These are phyloP conservation scores for Pyrenophora tritici-repentis DNA, from an alignment of 2,329 filamentous ascomycete genomes.

Conservation along the genomic window DNA sequence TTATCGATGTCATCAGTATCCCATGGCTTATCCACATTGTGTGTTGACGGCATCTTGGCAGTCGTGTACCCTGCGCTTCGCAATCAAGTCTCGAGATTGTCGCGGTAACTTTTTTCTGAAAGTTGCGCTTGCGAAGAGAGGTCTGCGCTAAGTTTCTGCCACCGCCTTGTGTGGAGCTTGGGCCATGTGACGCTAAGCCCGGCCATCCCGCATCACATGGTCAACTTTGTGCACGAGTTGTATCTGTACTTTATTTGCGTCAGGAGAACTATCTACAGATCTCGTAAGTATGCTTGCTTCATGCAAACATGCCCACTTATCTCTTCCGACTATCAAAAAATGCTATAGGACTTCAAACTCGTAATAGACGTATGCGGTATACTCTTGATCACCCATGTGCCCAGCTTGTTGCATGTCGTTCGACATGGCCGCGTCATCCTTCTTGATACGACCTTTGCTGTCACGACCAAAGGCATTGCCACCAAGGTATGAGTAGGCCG, in stretches of 20 bases:
- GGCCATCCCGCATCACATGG: background rate
- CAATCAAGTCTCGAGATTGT: background rate
- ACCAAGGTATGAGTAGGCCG: slow-evolving; percentile 85
- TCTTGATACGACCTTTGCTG: slow-evolving; percentile 88
- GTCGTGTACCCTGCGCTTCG: background rate
- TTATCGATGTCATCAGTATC: slow-evolving; percentile 94
- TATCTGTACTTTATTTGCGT: background rate
- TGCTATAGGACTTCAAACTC: slow-evolving; percentile 74
- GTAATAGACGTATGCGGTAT: slow-evolving; percentile 97
- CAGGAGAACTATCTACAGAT: background rate
- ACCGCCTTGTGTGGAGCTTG: slow-evolving; percentile 5
- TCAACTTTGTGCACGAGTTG: too few relatives aligned
- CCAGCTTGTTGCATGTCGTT: slow-evolving; percentile 82
- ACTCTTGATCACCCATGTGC: slow-evolving; percentile 75
- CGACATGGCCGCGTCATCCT: slow-evolving; percentile 80
- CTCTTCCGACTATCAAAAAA: background rate
- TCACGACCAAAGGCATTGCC: slow-evolving; percentile 93
- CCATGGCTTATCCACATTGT: slow-evolving; percentile 81
- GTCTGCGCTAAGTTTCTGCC: slow-evolving; percentile 10
- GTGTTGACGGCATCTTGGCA: slow-evolving; percentile 77
- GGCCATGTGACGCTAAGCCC: background rate
- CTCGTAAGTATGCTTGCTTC: background rate
- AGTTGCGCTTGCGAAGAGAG: slow-evolving; percentile 9
- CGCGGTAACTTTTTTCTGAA: slow-evolving; percentile 18
- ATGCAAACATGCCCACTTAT: background rate